Base-by-base conservation (phyloP, 2,329 filamentous ascomycete genomes). In the Talaromyces sp. region DNA sequence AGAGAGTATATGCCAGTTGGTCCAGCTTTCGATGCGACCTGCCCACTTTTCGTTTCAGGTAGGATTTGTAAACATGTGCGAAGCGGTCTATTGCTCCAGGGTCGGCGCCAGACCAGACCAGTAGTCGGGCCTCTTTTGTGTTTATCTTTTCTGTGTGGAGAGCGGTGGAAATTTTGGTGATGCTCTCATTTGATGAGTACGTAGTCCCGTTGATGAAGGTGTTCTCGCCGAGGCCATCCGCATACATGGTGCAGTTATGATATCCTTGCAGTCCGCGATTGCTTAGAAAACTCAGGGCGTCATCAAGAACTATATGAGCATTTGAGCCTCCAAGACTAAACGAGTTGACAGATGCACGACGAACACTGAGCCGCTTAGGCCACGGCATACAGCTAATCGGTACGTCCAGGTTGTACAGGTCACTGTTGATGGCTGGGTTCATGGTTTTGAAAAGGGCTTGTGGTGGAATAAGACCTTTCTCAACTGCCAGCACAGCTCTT, bases 251-350 rank as follows among this genome's bases (percentile, higher is more conserved):
- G 38, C 38, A 43, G 38, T 31, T 31, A 31, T 43, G 38, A 43
- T 43, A n/a, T 43, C 38, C 38, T 6, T n/a, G 17, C 38, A 43
- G 38, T 17, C 38, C 19, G 14, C 38, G 38, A 43, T 43, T 19
- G 17, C 19, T 9, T 3, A 59, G 24, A 55, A 31, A 63, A 26
- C 60, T 38, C 13, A 26, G 49, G 9, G 64, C 69, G 31, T 72
- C 67, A 38, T 75, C 72, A 31, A 75, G 50, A 8, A 75, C 65
- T 29, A 67, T 66, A 56, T 75, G 71, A 0, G 71, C 66, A 58
- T 74, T 74, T 0, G 72, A 66, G 0, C 73, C 73, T 7, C 72
- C 73, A 55, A 69, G 72, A 8, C 75, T 75, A 57, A 77, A 77
- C 8, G 66, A 72, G 56, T 75, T 76, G n/a, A 77, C 59, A 6